Percentiles rank a stretch among this genome's conserved stretches.
These are phyloP conservation scores for Acanthamoeba royreba DNA, from an alignment of 208 protist genomes.

Conservation along the genomic window DNA sequence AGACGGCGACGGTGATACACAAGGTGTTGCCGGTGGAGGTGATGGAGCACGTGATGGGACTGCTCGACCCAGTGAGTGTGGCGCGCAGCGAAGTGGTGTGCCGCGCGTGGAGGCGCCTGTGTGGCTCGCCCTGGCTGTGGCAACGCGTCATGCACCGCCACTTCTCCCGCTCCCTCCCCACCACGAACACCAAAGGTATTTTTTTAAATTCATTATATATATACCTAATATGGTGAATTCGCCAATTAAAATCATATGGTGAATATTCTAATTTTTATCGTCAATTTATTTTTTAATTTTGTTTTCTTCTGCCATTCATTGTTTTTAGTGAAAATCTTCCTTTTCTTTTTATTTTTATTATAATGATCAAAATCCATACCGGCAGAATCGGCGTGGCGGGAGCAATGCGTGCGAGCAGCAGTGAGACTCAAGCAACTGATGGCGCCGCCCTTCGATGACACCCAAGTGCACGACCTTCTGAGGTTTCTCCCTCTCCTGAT, in stretches of 20 bases:
- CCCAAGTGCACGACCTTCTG: no score
- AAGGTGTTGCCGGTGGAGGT: not conserved
- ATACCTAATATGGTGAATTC: no score
- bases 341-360: not conserved
- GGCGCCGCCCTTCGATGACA: no score
- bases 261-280: not conserved
- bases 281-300: not conserved
- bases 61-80: not conserved
- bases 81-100: not conserved
- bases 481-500: no score
- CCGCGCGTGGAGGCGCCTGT: not conserved
- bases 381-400: not conserved
- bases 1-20: not conserved
- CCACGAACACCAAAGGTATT: not conserved
- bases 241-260: not conserved
- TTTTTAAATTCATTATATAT: not conserved
- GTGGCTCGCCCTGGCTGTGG: not conserved
- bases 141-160: not conserved
- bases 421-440: no score
- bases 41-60: not conserved
- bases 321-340: no score
- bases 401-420: not conserved
- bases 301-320: no score
- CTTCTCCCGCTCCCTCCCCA: not conserved
- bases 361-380: not conserved